These are phyloP conservation scores for Cymodocea nodosa DNA, from an alignment of 116 monocot species.

Conservation along the genomic window DNA sequence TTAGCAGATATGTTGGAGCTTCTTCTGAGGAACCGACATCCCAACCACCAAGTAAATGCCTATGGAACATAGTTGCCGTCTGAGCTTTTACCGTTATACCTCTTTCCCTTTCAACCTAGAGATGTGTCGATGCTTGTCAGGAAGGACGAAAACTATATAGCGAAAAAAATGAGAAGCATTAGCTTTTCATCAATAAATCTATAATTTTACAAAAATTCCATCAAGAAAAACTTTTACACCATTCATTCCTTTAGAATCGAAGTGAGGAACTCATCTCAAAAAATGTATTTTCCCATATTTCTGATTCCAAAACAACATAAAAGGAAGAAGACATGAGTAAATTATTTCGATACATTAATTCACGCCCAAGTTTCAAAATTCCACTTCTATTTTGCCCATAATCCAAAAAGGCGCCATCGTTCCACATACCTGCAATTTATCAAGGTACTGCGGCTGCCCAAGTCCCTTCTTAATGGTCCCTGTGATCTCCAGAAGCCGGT, in stretches of 20 bases:
- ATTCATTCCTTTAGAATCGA: too few relatives aligned
- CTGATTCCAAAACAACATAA: too few relatives aligned
- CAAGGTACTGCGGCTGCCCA: constrained; percentile 95
- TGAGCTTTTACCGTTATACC: constrained; percentile 98
- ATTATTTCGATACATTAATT: not conserved
- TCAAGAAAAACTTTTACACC: too few relatives aligned
- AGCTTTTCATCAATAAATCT: not conserved
- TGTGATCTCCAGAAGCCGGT: constrained; percentile 85
- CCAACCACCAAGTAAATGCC: constrained; percentile 13
- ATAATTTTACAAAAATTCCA: not conserved
- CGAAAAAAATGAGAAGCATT: too few relatives aligned
- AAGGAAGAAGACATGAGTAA: too few relatives aligned
- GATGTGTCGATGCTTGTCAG: not conserved
- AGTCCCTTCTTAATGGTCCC: constrained; percentile 85
- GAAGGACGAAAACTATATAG: not conserved
- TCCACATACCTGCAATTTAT: constrained; percentile 68
- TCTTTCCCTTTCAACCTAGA: constrained; percentile 93
- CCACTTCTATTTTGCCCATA: not conserved
- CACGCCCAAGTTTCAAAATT: not conserved
- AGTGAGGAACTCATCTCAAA: too few relatives aligned
- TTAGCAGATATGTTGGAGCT: constrained; percentile 44
- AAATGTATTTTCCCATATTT: too few relatives aligned
- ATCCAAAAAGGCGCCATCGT: not conserved
- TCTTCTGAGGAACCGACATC: constrained; percentile 10
- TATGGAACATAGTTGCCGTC: constrained; percentile 94